These are phyloP conservation scores for Cladochytrium replicatum DNA, from an alignment of 192 early-diverging fungal species.

Conservation along the genomic window DNA sequence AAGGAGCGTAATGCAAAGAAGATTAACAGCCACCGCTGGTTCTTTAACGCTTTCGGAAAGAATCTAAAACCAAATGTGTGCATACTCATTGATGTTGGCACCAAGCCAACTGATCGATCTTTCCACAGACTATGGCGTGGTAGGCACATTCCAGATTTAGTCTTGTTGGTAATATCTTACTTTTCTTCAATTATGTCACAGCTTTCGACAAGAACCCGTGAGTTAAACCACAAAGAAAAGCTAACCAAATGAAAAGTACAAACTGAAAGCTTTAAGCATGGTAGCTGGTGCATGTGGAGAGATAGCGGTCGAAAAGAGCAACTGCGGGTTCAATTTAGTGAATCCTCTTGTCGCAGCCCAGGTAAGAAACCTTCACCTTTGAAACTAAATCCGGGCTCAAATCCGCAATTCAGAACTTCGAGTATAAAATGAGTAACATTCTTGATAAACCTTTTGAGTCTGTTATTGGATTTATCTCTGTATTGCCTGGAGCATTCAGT, in stretches of 20 bases:
- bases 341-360: conserved; percentile 69
- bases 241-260: too few relatives aligned
- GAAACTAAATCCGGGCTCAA: conserved; percentile 52
- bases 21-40: conserved; percentile 61
- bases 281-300: conserved; percentile 76
- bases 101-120: conserved; percentile 49
- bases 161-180: neutral
- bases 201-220: too few relatives aligned
- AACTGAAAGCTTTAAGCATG: conserved; percentile 41
- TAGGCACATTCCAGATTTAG: neutral
- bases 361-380: too few relatives aligned
- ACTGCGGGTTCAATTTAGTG: conserved; percentile 45
- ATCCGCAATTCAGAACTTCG: conserved; percentile 28
- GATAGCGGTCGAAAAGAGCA: conserved; percentile 49
- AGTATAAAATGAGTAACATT: conserved; percentile 68
- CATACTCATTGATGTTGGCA: conserved; percentile 66
- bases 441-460: conserved; percentile 68
- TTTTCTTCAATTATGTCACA: neutral
- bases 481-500: conserved; percentile 72
- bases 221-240: conserved; percentile 37
- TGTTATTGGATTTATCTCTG: conserved; percentile 68
- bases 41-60: conserved; percentile 64
- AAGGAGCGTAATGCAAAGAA: conserved; percentile 55
- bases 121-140: conserved; percentile 43
- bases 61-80: conserved; percentile 55